Evolutionary conservation across 2,329 filamentous ascomycete species (phyloP).

Genomic region (Piedraia hortae): DNA sequence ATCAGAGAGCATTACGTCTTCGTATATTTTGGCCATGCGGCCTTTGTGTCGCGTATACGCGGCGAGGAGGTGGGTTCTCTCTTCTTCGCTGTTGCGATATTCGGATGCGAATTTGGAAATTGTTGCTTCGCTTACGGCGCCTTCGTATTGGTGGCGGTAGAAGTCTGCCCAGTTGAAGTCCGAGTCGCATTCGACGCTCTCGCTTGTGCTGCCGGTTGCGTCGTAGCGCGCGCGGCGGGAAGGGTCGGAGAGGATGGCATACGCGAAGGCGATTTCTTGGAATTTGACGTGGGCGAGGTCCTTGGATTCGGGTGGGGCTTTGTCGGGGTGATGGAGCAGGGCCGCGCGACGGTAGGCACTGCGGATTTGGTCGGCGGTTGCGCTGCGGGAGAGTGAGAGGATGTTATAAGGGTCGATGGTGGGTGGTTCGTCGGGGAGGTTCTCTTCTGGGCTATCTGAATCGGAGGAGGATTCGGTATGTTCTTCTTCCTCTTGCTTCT

Average conservation of each 20-base stretch:
- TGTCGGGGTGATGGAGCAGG: constrained; percentile 51
- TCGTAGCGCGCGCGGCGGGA: constrained; percentile 67
- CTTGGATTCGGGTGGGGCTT: constrained; percentile 28
- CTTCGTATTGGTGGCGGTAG: constrained; percentile 59
- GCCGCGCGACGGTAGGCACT: constrained; percentile 77
- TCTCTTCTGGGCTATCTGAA: no score
- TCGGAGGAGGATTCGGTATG: no score
- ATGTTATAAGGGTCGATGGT: constrained; percentile 46
- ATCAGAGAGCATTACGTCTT: constrained; percentile 64
- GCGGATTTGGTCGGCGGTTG: constrained; percentile 58
- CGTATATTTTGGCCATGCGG: constrained; percentile 50
- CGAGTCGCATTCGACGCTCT: constrained; percentile 37
- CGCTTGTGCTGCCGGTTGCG: constrained; percentile 63
- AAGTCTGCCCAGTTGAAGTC: constrained; percentile 73
- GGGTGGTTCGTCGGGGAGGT: constrained; percentile 1
- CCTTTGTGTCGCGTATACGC: constrained; percentile 51
- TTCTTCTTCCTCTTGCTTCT: no score
- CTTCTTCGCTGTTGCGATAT: constrained; percentile 72
- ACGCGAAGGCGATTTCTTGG: constrained; percentile 77
- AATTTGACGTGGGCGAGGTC: constrained; percentile 52
- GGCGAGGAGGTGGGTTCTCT: constrained; percentile 46
- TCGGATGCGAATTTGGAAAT: constrained; percentile 48
- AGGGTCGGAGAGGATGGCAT: constrained; percentile 70
- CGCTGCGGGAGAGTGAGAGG: constrained; percentile 40
- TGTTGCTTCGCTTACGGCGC: constrained; percentile 43